These are phyloP conservation scores for Endoconidiophora laricicola DNA, from an alignment of 2,329 filamentous ascomycete species.

Conservation along the genomic window DNA sequence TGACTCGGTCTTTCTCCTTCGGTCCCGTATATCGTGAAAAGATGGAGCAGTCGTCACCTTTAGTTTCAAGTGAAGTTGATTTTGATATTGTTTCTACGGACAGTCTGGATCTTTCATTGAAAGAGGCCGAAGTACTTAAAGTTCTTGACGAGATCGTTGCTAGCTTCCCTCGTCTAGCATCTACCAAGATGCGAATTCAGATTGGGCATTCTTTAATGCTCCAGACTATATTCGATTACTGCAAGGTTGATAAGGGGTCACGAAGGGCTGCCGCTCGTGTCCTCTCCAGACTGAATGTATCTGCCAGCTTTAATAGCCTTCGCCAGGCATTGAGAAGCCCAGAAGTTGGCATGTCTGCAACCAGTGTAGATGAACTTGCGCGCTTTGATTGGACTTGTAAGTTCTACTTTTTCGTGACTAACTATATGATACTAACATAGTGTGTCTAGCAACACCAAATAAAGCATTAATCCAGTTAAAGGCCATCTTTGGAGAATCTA, in stretches of 20 bases:
- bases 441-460: slow-evolving; percentile 30
- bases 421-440: slow-evolving; percentile 14
- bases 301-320: slow-evolving; percentile 70
- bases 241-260: slow-evolving; percentile 54
- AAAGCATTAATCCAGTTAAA: slow-evolving; percentile 44
- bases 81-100: slow-evolving; percentile 88
- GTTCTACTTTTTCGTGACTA: slow-evolving; percentile 12
- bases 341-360: slow-evolving; percentile 66
- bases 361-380: slow-evolving; percentile 76
- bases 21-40: slow-evolving; percentile 74
- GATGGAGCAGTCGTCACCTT: slow-evolving; percentile 63
- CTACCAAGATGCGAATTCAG: slow-evolving; percentile 69
- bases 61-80: slow-evolving; percentile 74
- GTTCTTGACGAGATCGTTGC: slow-evolving; percentile 82
- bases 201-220: slow-evolving; percentile 78
- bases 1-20: slow-evolving; percentile 70
- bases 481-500: slow-evolving; percentile 42
- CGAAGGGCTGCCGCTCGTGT: slow-evolving; percentile 62
- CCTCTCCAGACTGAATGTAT: slow-evolving; percentile 73
- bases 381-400: slow-evolving; percentile 77
- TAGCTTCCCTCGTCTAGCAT: slow-evolving; percentile 58
- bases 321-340: slow-evolving; percentile 68
- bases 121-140: slow-evolving; percentile 87
- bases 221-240: slow-evolving; percentile 78
- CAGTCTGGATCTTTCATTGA: slow-evolving; percentile 64